Base-by-base conservation (phyloP, 441 rosid species). In the Jatropha multifida region DNA sequence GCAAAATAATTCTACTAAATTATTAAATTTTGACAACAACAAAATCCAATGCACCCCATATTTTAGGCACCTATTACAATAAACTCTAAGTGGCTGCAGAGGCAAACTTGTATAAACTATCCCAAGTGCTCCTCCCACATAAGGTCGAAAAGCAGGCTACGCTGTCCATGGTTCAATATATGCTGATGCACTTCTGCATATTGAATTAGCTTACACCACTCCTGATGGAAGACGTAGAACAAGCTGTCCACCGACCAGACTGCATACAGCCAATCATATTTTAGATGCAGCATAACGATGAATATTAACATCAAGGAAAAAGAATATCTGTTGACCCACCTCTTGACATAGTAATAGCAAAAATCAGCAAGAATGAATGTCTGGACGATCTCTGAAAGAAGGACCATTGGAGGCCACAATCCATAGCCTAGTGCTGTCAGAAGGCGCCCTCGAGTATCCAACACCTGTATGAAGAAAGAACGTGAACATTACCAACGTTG, bases 311-410 rank as follows among this genome's bases (percentile, higher is more conserved):
- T 40, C 42, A 18, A 26, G 44, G 17, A 38, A 38, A 60, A 41
- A 49, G n/a, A 42, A 69, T 74, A 61, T 56, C 37, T 7, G 26
- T 38, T 64, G 20, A 63, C 80, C 55, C 60, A 90, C 99, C 99
- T 93, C 79, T 87, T 90, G 77, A 94, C 89, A 65, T 94, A 94
- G 81, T 94, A 94, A 80, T 93, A 94, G 81, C 99, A 94, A 88
- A 94, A 94, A 80, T 94, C 99, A 1, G 99, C 98, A 65, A 94
- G 85, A 82, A 94, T 94, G 87, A 94, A 94, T 40, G 98, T 94
- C 70, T 94, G 99, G 55, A 94, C 98, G 52, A 94, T 88, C 83
- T 94, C 99, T 0, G 99, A 89, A 71, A 94, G 85, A 8, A 94
- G 92, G 79, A 93, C 98, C 98, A 91, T 90, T 5, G 93, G 87